Conservation (phyloP, 495 filamentous ascomycete genomes). For the Podospora conica region DNA sequence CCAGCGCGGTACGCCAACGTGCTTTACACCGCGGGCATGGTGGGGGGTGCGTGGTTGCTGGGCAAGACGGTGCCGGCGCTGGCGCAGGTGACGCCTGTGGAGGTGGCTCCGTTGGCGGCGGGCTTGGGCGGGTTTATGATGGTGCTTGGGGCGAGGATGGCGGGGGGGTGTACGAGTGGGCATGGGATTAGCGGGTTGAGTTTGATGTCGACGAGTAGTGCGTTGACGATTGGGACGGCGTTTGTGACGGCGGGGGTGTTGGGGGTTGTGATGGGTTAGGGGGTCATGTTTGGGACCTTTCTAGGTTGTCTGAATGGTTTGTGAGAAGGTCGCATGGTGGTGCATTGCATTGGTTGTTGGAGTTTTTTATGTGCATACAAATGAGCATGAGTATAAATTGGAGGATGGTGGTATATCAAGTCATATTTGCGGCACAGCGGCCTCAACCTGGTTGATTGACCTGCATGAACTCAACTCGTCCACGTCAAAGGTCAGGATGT, state of each 20-base stretch:
- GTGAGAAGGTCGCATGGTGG: not conserved
- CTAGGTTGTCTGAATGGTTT: not conserved
- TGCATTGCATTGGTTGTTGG: not conserved
- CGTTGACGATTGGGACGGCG: slow-evolving; percentile 44
- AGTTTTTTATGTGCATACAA: not conserved
- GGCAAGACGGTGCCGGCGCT: slow-evolving; percentile 25
- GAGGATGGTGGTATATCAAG: no score
- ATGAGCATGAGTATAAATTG: not conserved
- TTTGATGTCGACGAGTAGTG: slow-evolving; percentile 44
- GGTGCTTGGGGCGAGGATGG: slow-evolving; percentile 47
- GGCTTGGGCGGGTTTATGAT: slow-evolving; percentile 45
- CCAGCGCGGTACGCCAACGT: slow-evolving; percentile 28
- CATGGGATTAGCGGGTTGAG: slow-evolving; percentile 54
- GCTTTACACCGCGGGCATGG: slow-evolving; percentile 41
- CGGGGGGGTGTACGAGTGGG: slow-evolving; percentile 53
- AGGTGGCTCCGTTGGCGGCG: slow-evolving; percentile 28
- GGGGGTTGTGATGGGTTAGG: slow-evolving; percentile 17
- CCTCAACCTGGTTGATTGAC: not conserved
- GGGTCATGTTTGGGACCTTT: not conserved
- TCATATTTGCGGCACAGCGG: not conserved
- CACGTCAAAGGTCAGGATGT: not conserved
- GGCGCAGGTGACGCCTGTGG: slow-evolving; percentile 14
- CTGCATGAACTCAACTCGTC: not conserved
- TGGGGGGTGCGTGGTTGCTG: slow-evolving; percentile 34
- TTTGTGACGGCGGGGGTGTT: slow-evolving; percentile 41